Percentiles rank a stretch among this genome's conserved stretches.
Conservation (phyloP, 805 yeast species). For the Saturnispora sekii region DNA sequence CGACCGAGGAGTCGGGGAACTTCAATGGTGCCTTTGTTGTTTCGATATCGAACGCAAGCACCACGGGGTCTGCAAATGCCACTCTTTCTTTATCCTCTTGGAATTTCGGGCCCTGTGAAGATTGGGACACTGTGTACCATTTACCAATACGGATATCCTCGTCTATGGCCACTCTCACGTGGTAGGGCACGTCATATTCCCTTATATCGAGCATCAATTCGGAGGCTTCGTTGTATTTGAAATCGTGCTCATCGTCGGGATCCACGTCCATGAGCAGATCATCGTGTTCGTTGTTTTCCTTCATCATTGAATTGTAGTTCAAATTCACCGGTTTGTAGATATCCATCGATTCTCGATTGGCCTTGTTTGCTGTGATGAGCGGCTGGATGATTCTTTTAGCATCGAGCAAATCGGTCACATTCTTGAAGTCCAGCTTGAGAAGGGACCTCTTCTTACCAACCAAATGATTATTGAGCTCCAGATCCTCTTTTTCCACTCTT, state of each 20-base stretch:
- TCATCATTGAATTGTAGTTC: conserved; percentile 25
- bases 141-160: conserved; percentile 81
- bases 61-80: conserved; percentile 96
- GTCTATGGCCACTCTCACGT: conserved; percentile 93
- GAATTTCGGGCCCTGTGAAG: conserved; percentile 43
- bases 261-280: conserved; percentile 23
- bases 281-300: conserved; percentile 22
- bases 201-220: conserved; percentile 68
- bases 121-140: conserved; percentile 80
- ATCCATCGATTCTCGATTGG: conserved; percentile 52
- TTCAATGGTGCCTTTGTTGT: conserved; percentile 94
- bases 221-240: conserved; percentile 40
- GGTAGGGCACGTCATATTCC: conserved; percentile 95
- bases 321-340: conserved; percentile 51
- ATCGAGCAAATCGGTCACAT: conserved; percentile 59
- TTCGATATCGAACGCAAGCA: conserved; percentile 94
- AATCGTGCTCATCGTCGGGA: conserved; percentile 11
- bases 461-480: conserved; percentile 76
- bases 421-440: conserved; percentile 63
- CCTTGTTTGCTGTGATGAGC: conserved; percentile 56
- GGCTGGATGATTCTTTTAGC: conserved; percentile 68
- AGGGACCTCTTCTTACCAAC: conserved; percentile 61
- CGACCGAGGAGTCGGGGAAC: conserved; percentile 86
- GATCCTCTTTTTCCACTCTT: conserved; percentile 65
- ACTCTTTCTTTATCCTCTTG: conserved; percentile 61